Conservation (phyloP, 148 eudicot species). For the Euryodendron excelsum region DNA sequence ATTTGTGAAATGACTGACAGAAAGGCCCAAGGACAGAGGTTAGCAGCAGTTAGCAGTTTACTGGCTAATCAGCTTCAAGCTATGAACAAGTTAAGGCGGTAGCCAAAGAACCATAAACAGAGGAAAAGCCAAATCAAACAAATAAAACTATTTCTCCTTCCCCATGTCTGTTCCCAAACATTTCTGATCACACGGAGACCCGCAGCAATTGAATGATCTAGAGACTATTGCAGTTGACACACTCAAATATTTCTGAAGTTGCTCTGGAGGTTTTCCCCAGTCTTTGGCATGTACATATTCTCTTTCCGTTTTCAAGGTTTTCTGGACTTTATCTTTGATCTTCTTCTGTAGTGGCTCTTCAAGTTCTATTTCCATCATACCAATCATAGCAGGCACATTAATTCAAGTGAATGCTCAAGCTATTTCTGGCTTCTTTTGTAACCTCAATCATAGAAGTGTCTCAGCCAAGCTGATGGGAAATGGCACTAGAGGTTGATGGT, state of each 20-base stretch:
- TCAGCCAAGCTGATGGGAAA: constrained; percentile 38
- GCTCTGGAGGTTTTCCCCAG: not conserved
- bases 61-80: not conserved
- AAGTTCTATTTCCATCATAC: not conserved
- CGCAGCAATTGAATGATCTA: not conserved
- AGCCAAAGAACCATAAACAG: not conserved
- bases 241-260: no score
- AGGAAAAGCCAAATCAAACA: not conserved
- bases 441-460: constrained; percentile 18
- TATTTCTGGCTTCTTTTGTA: not conserved
- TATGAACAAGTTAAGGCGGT: not conserved
- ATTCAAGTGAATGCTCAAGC: no score
- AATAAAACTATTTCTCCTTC: not conserved
- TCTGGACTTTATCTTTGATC: not conserved
- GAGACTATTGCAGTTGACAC: not conserved
- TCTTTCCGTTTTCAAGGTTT: not conserved
- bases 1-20: not conserved
- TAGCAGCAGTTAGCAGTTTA: not conserved
- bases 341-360: not conserved
- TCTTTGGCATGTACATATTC: not conserved
- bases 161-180: not conserved
- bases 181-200: not conserved
- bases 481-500: constrained; percentile 37
- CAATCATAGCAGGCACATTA: no score
- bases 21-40: not conserved